Percentiles rank a stretch among this genome's conserved stretches.
Conservation (phyloP, 176 grass and related monocot species). For the Miscanthus lutarioriparius region DNA sequence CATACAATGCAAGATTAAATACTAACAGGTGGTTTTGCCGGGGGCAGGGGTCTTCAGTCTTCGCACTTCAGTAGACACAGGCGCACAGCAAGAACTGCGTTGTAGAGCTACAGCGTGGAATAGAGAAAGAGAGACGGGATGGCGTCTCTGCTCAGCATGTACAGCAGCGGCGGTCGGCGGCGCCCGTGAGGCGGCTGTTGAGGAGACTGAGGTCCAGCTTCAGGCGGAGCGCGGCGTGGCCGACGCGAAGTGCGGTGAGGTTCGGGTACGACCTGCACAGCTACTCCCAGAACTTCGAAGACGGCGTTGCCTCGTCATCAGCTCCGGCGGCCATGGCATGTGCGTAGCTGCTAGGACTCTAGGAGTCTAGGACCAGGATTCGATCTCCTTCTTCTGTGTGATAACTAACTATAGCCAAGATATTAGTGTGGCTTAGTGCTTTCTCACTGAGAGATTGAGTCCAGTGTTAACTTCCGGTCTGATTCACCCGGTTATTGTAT, state of each 20-base stretch:
- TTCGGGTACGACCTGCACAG: constrained; percentile 30
- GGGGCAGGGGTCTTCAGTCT: background rate
- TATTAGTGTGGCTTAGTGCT: background rate
- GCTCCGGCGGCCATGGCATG: background rate
- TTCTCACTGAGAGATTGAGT: background rate
- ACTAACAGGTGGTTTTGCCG: background rate
- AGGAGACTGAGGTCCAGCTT: constrained; percentile 21
- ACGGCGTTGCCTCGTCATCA: background rate
- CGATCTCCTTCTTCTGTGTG: background rate
- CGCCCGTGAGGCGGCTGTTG: constrained; percentile 15
- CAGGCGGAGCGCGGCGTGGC: background rate
- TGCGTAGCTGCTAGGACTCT: background rate
- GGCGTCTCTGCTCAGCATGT: background rate
- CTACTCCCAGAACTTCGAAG: constrained; percentile 45
- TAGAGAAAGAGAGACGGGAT: background rate
- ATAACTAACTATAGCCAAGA: background rate
- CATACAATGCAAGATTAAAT: no score
- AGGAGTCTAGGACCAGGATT: background rate
- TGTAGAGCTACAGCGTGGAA: background rate
- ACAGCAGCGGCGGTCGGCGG: background rate
- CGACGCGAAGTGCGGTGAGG: no score
- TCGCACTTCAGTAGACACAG: background rate
- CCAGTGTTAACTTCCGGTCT: background rate
- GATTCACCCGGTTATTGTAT: background rate
- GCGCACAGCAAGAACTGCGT: background rate